Percentiles rank a stretch among this genome's conserved stretches.
Evolutionary conservation across 2,329 filamentous ascomycete genomes (phyloP).

Genomic region (Aurifilum marmelostoma): DNA sequence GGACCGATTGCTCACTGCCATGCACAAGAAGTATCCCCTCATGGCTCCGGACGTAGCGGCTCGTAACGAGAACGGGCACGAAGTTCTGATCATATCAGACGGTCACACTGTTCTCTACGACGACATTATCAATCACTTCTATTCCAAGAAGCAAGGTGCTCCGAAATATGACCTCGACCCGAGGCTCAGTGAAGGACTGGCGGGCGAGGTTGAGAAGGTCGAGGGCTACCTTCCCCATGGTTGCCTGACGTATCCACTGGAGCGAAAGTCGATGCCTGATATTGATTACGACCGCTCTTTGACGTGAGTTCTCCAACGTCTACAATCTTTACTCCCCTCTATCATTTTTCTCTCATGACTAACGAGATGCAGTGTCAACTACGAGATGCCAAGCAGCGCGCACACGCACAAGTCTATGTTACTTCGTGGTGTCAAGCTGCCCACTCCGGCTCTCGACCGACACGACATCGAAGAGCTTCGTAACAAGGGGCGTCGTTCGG

Average conservation of each 20-base stretch:
- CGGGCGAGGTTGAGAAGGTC: conserved; percentile 81
- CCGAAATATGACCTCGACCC: conserved; percentile 74
- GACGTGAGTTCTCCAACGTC: conserved; percentile 59
- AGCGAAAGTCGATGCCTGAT: conserved; percentile 70
- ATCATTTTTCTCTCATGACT: conserved; percentile 32
- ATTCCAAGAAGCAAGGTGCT: conserved; percentile 80
- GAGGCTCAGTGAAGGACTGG: conserved; percentile 73
- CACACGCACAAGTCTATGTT: conserved; percentile 93
- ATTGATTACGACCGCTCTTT: conserved; percentile 86
- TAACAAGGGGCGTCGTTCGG: conserved; percentile 64
- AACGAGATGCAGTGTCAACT: conserved; percentile 68
- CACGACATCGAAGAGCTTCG: conserved; percentile 76
- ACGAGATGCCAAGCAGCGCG: conserved; percentile 74
- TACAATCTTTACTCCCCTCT: background rate
- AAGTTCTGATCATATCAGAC: conserved; percentile 84
- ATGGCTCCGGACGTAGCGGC: conserved; percentile 75
- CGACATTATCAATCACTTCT: conserved; percentile 82
- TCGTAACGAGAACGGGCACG: conserved; percentile 79
- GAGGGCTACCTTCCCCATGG: conserved; percentile 84
- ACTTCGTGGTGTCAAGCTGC: conserved; percentile 77
- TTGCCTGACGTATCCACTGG: conserved; percentile 76
- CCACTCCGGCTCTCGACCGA: conserved; percentile 71
- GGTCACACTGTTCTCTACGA: conserved; percentile 79
- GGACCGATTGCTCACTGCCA: conserved; percentile 78
- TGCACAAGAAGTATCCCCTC: conserved; percentile 79